Conservation (phyloP, 2,329 filamentous ascomycete species). For the Orbilia quercus region DNA sequence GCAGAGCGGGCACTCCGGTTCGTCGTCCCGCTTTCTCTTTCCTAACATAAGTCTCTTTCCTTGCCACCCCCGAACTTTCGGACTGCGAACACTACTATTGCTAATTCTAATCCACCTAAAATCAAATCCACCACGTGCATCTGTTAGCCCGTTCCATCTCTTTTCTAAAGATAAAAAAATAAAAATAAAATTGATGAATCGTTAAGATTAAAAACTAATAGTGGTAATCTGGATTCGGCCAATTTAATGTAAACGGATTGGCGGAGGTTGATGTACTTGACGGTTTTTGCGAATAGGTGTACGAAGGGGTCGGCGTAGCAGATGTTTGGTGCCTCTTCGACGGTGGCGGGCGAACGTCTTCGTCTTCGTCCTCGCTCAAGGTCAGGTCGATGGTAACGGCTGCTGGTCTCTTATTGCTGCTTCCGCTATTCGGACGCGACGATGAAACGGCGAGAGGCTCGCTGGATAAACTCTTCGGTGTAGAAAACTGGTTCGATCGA, state of each 20-base stretch:
- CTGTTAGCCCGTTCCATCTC: not conserved
- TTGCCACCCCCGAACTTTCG: not conserved
- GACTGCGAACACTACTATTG: not conserved
- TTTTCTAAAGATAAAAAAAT: too few relatives aligned
- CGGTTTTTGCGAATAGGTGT: conserved; percentile 60
- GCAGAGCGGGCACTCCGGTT: not conserved
- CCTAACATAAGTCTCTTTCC: not conserved
- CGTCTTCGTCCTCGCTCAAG: conserved; percentile 69
- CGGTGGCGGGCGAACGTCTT: conserved; percentile 65
- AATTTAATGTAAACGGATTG: conserved; percentile 41
- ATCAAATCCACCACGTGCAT: not conserved
- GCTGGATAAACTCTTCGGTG: conserved; percentile 61
- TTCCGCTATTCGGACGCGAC: conserved; percentile 30
- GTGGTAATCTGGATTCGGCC: conserved; percentile 23
- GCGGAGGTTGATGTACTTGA: conserved; percentile 22
- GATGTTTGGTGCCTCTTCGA: conserved; percentile 66
- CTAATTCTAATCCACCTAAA: too few relatives aligned
- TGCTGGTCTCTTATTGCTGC: conserved; percentile 67
- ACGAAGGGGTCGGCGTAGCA: conserved; percentile 46
- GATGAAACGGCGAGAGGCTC: conserved; percentile 45
- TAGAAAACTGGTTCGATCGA: conserved; percentile 57
- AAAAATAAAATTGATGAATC: conserved; percentile 9
- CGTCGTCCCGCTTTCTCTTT: not conserved
- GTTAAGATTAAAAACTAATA: not conserved
- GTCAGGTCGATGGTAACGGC: conserved; percentile 72